Conservation (phyloP, 495 filamentous ascomycete species). For the Chaetomidium leptoderma region DNA sequence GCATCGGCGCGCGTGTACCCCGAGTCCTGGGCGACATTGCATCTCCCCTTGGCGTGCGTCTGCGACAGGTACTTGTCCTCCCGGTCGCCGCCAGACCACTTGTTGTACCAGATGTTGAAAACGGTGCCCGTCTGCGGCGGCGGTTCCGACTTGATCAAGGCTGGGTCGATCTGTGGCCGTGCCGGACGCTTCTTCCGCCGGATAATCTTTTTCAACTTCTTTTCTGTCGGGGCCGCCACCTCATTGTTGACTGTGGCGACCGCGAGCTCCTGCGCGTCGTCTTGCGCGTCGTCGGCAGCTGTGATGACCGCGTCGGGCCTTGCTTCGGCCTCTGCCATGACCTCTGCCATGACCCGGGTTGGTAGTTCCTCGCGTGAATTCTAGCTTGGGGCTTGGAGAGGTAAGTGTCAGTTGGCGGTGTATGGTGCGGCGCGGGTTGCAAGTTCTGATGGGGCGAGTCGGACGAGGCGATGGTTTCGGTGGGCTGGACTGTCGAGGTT, state of each 20-base stretch:
- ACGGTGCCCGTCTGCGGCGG: conserved; percentile 87
- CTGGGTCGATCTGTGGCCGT: conserved; percentile 72
- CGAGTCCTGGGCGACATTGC: conserved; percentile 73
- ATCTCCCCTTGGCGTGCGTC: conserved; percentile 64
- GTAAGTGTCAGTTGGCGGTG: background rate
- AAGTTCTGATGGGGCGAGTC: too few relatives aligned
- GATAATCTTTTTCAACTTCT: conserved; percentile 62
- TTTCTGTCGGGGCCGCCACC: conserved; percentile 44
- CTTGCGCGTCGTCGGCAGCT: conserved; percentile 14
- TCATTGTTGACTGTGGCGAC: conserved; percentile 42
- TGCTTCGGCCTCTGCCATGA: conserved; percentile 23
- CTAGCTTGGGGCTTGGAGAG: background rate
- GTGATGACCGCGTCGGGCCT: conserved; percentile 13
- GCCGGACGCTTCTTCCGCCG: conserved; percentile 66
- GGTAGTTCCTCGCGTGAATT: background rate
- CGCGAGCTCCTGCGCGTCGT: conserved; percentile 26
- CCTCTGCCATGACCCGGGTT: background rate
- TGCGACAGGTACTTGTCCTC: conserved; percentile 85
- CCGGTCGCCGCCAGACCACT: conserved; percentile 90
- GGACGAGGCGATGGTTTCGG: background rate
- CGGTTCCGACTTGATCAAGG: conserved; percentile 68
- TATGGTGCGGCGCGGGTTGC: background rate
- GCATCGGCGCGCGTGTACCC: conserved; percentile 90
- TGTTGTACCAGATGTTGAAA: conserved; percentile 82
- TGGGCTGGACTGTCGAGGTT: too few relatives aligned